phyloP scores from a whole-genome alignment of 2,329 filamentous ascomycete genomes.

The Aureobasidium sp. region DNA sequence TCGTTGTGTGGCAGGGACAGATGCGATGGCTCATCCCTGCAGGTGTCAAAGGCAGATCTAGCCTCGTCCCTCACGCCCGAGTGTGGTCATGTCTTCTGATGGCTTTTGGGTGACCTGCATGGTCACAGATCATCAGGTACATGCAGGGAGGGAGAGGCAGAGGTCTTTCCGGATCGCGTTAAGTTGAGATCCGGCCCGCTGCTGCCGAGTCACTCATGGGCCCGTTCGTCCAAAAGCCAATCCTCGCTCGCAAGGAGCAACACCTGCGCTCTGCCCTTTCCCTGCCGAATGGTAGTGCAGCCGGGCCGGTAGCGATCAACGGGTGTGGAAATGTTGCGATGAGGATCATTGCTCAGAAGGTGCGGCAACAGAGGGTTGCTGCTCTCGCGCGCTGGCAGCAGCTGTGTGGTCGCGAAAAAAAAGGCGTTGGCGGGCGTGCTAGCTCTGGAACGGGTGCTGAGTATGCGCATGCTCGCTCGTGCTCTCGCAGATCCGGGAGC shows the following conservation, averaged over 20 bases:
- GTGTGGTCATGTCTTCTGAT: neutral
- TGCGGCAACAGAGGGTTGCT: too few species aligned
- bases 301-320: slow-evolving; percentile 10
- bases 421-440: neutral
- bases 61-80: neutral
- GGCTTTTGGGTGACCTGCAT: slow-evolving; percentile 7
- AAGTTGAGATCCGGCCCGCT: slow-evolving; percentile 4
- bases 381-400: neutral
- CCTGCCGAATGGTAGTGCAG: slow-evolving; percentile 2
- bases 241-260: slow-evolving; percentile 3
- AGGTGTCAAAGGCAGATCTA: neutral
- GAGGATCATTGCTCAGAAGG: neutral
- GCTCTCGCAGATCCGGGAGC: slow-evolving; percentile 8
- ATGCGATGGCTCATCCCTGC: neutral
- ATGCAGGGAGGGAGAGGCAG: slow-evolving; percentile 3
- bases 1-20: neutral
- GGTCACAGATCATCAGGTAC: slow-evolving; percentile 11
- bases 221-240: slow-evolving; percentile 3
- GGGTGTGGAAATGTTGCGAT: slow-evolving; percentile 9
- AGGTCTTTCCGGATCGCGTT: neutral
- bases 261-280: neutral
- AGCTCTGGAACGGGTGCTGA: neutral
- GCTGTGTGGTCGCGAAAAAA: neutral
- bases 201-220: slow-evolving; percentile 5
- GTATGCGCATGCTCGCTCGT: neutral